Percentiles rank a stretch among this genome's conserved stretches.
Conservation (phyloP, 2,329 filamentous ascomycete species). For the Trichoderma sp. region DNA sequence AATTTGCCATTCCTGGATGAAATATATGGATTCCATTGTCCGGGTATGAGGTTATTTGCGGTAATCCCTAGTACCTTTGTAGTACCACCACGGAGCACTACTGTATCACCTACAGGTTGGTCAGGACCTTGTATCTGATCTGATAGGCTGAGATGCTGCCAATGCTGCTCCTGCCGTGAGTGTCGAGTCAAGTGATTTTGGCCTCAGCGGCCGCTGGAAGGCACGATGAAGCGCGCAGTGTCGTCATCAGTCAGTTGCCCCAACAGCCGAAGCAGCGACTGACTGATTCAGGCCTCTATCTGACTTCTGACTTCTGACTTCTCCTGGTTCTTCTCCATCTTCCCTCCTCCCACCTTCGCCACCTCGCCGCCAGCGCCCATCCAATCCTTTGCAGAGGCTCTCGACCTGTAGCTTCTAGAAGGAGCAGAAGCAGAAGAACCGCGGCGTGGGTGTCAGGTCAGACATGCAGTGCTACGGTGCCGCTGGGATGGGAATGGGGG, state of each 20-base stretch:
- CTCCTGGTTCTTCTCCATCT: not conserved
- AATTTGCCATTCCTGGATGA: not conserved
- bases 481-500: not conserved
- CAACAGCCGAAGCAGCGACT: not conserved
- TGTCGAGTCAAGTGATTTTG: not conserved
- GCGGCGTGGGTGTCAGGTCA: not conserved
- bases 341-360: not conserved
- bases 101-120: not conserved
- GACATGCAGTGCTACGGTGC: constrained; percentile 10
- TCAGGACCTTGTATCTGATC: not conserved
- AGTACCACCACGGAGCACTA: not conserved
- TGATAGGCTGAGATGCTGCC: not conserved
- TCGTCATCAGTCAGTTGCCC: constrained; percentile 4
- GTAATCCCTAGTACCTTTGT: not conserved
- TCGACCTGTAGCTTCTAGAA: constrained; percentile 1
- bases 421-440: not conserved
- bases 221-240: not conserved
- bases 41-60: not conserved
- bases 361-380: not conserved
- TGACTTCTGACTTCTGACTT: not conserved
- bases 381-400: not conserved
- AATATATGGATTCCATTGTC: too few relatives aligned
- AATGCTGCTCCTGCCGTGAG: not conserved
- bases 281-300: not conserved
- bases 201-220: constrained; percentile 3